Conservation (phyloP, 106 monocot genomes). For the Acorus gramineus region DNA sequence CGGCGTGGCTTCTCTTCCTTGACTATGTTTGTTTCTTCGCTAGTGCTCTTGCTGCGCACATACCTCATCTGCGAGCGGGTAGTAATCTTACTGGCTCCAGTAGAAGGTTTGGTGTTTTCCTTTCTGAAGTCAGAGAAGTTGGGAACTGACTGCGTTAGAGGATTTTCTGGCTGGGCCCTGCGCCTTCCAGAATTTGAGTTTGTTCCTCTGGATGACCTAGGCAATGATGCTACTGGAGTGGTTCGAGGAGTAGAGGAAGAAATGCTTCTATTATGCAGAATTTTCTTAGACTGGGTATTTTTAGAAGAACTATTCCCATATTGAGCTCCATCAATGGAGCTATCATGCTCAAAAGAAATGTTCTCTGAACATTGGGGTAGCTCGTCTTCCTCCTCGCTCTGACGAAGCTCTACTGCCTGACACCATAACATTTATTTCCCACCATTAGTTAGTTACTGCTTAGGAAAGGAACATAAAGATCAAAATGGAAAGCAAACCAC, state of each 20-base stretch:
- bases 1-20: conserved; percentile 53
- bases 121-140: conserved; percentile 66
- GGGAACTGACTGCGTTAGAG: conserved; percentile 64
- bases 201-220: conserved; percentile 36
- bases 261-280: conserved; percentile 19
- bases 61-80: conserved; percentile 23
- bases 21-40: conserved; percentile 35
- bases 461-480: neutral
- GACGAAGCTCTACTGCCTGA: conserved; percentile 5
- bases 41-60: conserved; percentile 54
- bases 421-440: conserved; percentile 5
- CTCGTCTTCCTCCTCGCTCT: conserved; percentile 6
- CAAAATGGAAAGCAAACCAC: neutral
- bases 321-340: conserved; percentile 33
- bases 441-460: neutral
- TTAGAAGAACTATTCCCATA: conserved; percentile 47
- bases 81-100: conserved; percentile 23
- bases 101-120: conserved; percentile 53
- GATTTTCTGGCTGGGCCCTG: conserved; percentile 36
- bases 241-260: conserved; percentile 33
- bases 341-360: neutral
- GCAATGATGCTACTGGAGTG: conserved; percentile 22
- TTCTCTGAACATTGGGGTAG: conserved; percentile 3
- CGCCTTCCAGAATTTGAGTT: conserved; percentile 35
- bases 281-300: conserved; percentile 37